Evolutionary conservation across 371 early-diverging fungal species (phyloP), one percentile per base, ranked within the genome.

Genomic region (Mortierella sp.): DNA sequence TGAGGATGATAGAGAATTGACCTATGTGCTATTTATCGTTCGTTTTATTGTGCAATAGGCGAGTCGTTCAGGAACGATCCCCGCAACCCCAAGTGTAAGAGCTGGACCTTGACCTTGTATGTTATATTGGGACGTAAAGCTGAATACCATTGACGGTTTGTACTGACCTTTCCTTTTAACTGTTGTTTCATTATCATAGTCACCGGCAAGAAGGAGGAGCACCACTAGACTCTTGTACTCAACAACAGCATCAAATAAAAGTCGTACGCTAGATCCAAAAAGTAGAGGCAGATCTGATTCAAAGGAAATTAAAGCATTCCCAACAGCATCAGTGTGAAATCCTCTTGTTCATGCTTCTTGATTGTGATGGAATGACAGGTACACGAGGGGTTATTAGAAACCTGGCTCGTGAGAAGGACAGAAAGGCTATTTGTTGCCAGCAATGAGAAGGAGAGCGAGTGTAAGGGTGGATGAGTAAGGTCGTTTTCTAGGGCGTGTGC

Each of bases 1-100:
- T 38, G 18, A 21, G 0, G 18, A 38, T 21, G 24, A 35, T 7
- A 21, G 18, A 38, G 38, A 18, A 21, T 35, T 56, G 8, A 65
- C 41, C 8, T 2, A 32, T 32, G 11, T 27, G 16, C 6, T 14
- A 16, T 60, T 14, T 38, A 8, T 6, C 2, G 3, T 38, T 65
- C 16, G 21, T 21, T 65, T 35, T 38, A 18, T 32, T 65, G 38
- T 41, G 8, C 18, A 80, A 24, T 81, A 85, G 86, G 75, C 77
- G 82, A 81, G 7, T 1, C 24, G 16, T 85, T 68, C 82, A 85
- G 82, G 86, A 77, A 79, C 77, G 86, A 85, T 56, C 79, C 80
- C 46, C 86, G 82, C 80, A 85, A 85, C 82, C 86, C 86, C 58
- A 65, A 79, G 75, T 85, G 86, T 85, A 82, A 76, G 82, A 38